These are phyloP conservation scores for Polytolypa hystricis DNA, from an alignment of 2,329 filamentous ascomycete species.

Conservation along the genomic window DNA sequence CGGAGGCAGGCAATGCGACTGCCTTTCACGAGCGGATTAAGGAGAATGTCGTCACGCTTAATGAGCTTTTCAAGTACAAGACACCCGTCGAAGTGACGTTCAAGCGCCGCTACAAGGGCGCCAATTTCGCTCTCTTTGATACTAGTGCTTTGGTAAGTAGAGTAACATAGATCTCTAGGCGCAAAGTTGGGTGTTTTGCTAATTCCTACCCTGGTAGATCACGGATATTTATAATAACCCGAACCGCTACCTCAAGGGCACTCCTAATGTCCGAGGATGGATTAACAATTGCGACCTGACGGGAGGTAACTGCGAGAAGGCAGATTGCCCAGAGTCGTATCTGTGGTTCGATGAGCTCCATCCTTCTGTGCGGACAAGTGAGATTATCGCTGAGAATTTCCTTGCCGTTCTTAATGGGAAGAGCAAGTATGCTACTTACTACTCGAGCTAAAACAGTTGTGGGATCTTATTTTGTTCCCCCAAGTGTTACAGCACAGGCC, in stretches of 20 bases:
- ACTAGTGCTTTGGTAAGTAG: constrained; percentile 46
- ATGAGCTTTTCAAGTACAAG: constrained; percentile 42
- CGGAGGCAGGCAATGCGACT: constrained; percentile 41
- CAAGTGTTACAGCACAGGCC: too few relatives aligned
- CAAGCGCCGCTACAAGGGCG: constrained; percentile 38
- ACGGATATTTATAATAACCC: constrained; percentile 55
- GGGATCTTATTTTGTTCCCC: too few relatives aligned
- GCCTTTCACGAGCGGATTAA: constrained; percentile 41
- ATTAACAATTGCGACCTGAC: constrained; percentile 43
- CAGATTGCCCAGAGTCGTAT: constrained; percentile 46
- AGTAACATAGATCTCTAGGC: constrained; percentile 2
- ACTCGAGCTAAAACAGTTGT: too few relatives aligned
- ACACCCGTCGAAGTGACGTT: constrained; percentile 38
- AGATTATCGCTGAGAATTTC: constrained; percentile 47
- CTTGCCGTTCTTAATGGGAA: constrained; percentile 42
- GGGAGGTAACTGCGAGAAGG: constrained; percentile 31
- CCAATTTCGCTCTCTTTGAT: constrained; percentile 56
- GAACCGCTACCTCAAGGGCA: constrained; percentile 48
- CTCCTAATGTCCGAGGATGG: constrained; percentile 48
- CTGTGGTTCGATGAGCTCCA: constrained; percentile 68
- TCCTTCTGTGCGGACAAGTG: constrained; percentile 53
- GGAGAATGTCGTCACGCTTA: constrained; percentile 40
- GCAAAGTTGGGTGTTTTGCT: constrained; percentile 1
- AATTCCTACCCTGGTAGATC: constrained; percentile 30
- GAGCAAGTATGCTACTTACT: constrained; percentile 21